Conservation (phyloP, 2,329 filamentous ascomycete species). For the Fusarium sp. region DNA sequence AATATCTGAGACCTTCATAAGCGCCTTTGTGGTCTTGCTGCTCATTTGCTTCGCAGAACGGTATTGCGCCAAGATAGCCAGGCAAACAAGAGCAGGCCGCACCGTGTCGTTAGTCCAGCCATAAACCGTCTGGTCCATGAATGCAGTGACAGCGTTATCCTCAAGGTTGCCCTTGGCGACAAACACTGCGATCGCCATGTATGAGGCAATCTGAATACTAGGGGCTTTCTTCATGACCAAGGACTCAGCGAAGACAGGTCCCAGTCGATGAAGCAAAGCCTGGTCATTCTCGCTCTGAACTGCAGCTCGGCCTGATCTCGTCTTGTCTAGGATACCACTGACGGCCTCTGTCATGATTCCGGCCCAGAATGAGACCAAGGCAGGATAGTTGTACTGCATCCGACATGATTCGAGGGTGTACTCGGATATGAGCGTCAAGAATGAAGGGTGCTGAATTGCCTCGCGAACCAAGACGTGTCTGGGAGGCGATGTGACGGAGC, state of each 20-base stretch:
- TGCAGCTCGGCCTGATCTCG: constrained; percentile 76
- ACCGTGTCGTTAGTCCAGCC: constrained; percentile 80
- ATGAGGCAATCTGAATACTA: constrained; percentile 84
- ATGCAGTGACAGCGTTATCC: constrained; percentile 79
- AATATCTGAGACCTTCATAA: constrained; percentile 70
- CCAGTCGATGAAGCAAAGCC: constrained; percentile 72
- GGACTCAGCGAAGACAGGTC: constrained; percentile 78
- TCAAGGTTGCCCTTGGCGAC: constrained; percentile 82
- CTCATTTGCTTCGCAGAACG: constrained; percentile 75
- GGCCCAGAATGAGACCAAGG: constrained; percentile 88
- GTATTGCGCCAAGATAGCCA: constrained; percentile 84
- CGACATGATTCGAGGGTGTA: constrained; percentile 80
- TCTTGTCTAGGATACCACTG: constrained; percentile 80
- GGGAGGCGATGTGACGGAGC: constrained; percentile 77
- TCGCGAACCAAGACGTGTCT: constrained; percentile 84
- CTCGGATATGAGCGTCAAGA: constrained; percentile 79
- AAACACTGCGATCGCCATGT: constrained; percentile 88
- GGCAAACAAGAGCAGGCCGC: constrained; percentile 76
- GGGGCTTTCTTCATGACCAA: constrained; percentile 78
- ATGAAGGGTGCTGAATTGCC: constrained; percentile 77
- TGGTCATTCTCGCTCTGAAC: constrained; percentile 85
- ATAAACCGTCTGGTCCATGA: constrained; percentile 87
- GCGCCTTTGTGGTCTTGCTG: constrained; percentile 71
- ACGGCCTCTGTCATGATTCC: constrained; percentile 86
- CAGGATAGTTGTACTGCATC: constrained; percentile 75